A percentile compares a stretch with the other conserved stretches of the same genome.
phyloP scores from a whole-genome alignment of 2,329 filamentous ascomycete genomes.

The Celoporthe dispersa region DNA sequence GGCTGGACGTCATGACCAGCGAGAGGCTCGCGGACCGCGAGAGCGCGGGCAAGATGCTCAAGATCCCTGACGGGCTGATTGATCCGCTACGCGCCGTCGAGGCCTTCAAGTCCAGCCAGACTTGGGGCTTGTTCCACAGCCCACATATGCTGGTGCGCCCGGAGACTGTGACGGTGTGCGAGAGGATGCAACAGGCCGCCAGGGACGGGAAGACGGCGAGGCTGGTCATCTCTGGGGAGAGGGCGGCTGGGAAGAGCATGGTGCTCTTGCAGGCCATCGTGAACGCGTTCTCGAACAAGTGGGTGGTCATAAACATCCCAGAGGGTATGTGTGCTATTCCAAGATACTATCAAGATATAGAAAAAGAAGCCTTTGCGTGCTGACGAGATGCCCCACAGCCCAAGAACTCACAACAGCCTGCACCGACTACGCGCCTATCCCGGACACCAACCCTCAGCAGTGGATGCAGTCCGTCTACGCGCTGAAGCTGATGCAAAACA shows the following conservation, averaged over 20 bases:
- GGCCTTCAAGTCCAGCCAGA: constrained; percentile 89
- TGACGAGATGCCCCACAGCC: constrained; percentile 49
- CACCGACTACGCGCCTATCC: constrained; percentile 78
- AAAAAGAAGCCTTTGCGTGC: background rate
- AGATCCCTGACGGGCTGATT: constrained; percentile 70
- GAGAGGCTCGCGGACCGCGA: constrained; percentile 61
- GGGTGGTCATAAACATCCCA: constrained; percentile 87
- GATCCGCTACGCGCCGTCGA: constrained; percentile 83
- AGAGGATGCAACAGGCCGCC: constrained; percentile 61
- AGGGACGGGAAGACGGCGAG: constrained; percentile 60
- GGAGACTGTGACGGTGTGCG: constrained; percentile 76
- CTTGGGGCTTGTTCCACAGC: constrained; percentile 82
- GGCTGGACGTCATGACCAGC: constrained; percentile 55
- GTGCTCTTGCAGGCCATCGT: constrained; percentile 82
- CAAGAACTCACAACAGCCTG: constrained; percentile 80
- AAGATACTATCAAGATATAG: background rate
- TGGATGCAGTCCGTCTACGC: constrained; percentile 83
- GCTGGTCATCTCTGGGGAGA: constrained; percentile 73
- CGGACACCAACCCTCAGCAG: constrained; percentile 57
- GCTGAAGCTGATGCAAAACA: constrained; percentile 73
- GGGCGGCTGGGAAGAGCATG: constrained; percentile 83
- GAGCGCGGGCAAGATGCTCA: constrained; percentile 69
- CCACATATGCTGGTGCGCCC: constrained; percentile 79
- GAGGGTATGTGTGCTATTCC: constrained; percentile 67
- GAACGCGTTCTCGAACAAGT: constrained; percentile 79